Evolutionary conservation across 257 asterid genomes (phyloP).

Genomic region (Scutellaria minor): DNA sequence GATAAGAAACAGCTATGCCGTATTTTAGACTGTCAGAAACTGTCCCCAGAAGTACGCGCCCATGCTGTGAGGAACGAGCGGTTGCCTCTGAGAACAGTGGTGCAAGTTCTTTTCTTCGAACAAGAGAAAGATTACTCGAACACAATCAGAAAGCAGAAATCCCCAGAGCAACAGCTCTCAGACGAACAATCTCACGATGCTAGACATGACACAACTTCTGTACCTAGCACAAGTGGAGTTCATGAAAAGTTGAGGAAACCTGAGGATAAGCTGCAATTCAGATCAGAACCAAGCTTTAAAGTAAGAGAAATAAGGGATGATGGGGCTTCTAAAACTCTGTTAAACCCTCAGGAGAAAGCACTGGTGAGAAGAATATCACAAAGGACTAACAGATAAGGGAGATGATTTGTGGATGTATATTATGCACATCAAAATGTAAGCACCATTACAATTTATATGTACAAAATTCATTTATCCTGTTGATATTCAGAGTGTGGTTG

Average conservation of each 20-base stretch:
- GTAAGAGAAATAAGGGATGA: constrained; percentile 38
- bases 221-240: constrained; percentile 35
- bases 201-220: constrained; percentile 34
- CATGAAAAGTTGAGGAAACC: constrained; percentile 29
- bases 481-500: constrained; percentile 8
- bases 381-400: constrained; percentile 30
- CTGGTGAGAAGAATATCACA: constrained; percentile 38
- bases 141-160: constrained; percentile 28
- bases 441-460: constrained; percentile 9
- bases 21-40: constrained; percentile 64
- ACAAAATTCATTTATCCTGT: constrained; percentile 35
- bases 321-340: constrained; percentile 30
- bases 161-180: constrained; percentile 33
- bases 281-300: constrained; percentile 39
- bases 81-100: constrained; percentile 72
- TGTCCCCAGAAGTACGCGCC: constrained; percentile 59
- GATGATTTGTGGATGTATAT: constrained; percentile 18
- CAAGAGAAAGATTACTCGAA: constrained; percentile 48
- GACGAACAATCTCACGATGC: constrained; percentile 35
- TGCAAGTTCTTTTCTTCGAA: constrained; percentile 72
- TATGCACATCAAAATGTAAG: constrained; percentile 31
- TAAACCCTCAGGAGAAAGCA: constrained; percentile 37
- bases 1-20: constrained; percentile 69
- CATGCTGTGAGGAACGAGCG: constrained; percentile 76
- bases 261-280: constrained; percentile 37